Base-by-base conservation (phyloP, 1,139 yeast species). In the Meyerozyma carpophila region DNA sequence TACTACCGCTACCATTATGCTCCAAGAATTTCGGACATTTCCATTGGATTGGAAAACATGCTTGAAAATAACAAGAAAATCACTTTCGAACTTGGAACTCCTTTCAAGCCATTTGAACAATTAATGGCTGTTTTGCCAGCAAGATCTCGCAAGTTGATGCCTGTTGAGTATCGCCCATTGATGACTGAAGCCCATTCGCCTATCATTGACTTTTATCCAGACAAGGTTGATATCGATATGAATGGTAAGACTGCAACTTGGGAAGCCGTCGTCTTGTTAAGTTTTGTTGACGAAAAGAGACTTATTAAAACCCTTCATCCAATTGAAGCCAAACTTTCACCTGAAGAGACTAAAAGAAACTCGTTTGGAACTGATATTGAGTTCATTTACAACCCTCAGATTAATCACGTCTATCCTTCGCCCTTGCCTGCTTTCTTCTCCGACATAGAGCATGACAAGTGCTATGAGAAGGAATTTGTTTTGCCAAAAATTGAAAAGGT, bases 81-180 rank as follows among this genome's bases (percentile, higher is more conserved):
- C 47, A 62, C 70, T 28, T 91, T 91, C 57, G 81, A 83, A 16
- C 64, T 75, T 53, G 91, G 95, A 5, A 60, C 64, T 10, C 98
- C 98, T 0, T 90, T 93, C 68, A 80, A 74, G 47, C 98, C 99
- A 8, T 93, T 89, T 64, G 95, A 93, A 61, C 99, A 94, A 68
- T 77, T 94, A 56, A 93, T 94, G 99, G 95, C 97, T 11, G 98
- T 94, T 25, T 73, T 94, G 51, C 99, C 99, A 1, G 96, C 93
- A 21, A 81, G 97, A 69, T 90, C 98, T 6, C 81, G 79, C 47
- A 74, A 76, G 43, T 76, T 93, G 51, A 82, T 94, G 63, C 98
- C 99, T 2, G 62, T 74, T 7, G 80, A 80, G 31, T 86, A 85
- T 59, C 78, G 96, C 62, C 77, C 82, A 6, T 71, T 94, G 49